Conservation (phyloP, 2,329 filamentous ascomycete species). For the Triangularia setosa region DNA sequence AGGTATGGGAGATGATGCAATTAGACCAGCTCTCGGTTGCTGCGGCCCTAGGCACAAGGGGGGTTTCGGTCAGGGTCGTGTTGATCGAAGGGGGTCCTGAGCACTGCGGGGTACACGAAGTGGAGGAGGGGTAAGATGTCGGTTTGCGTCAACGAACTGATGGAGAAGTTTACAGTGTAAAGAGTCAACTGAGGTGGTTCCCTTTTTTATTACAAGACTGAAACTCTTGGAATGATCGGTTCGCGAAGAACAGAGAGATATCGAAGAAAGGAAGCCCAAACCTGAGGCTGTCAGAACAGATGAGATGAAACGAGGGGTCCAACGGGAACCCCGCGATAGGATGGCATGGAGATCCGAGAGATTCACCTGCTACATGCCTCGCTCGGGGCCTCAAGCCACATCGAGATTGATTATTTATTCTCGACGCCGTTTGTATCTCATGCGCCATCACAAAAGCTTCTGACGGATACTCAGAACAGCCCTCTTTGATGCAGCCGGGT, state of each 20-base stretch:
- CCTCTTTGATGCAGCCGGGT: not conserved
- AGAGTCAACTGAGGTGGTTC: not conserved
- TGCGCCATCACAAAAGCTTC: not conserved
- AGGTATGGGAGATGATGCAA: not conserved
- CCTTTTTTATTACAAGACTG: not conserved
- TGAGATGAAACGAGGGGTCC: not conserved
- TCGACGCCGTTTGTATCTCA: not conserved
- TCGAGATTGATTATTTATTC: not conserved
- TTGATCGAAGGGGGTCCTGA: not conserved
- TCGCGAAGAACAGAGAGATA: not conserved
- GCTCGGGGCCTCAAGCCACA: not conserved
- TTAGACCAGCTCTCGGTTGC: not conserved
- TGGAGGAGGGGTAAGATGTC: not conserved
- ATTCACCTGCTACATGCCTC: not conserved
- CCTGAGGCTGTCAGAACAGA: not conserved
- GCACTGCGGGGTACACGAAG: not conserved
- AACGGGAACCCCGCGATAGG: not conserved
- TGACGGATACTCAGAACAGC: not conserved
- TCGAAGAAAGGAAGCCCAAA: not conserved
- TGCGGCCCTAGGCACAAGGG: constrained; percentile 1
- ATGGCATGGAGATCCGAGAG: not conserved
- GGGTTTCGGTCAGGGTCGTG: not conserved
- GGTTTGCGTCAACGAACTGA: not conserved
- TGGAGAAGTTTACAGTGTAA: not conserved
- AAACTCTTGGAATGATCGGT: not conserved